Conservation (phyloP, 2,329 filamentous ascomycete genomes). For the Aspergillus ustus region DNA sequence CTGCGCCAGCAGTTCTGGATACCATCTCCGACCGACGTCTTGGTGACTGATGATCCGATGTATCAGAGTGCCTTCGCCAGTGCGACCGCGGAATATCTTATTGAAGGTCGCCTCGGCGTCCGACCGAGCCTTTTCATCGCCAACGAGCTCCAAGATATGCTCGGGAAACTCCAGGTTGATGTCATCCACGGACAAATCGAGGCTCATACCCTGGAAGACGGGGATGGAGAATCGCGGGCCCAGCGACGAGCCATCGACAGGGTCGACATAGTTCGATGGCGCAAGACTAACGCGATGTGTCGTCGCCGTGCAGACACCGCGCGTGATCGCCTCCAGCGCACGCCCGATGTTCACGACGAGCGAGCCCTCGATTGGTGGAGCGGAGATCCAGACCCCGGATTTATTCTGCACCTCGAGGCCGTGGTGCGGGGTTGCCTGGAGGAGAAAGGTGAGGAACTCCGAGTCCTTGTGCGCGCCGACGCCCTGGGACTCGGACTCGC, state of each 20-base stretch:
- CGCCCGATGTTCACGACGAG: conserved; percentile 56
- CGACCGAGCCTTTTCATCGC: conserved; percentile 38
- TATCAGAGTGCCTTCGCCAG: conserved; percentile 40
- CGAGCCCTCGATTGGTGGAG: conserved; percentile 48
- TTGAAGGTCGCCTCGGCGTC: conserved; percentile 45
- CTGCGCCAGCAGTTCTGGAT: conserved; percentile 38
- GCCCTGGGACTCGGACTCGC: conserved; percentile 40
- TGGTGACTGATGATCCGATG: conserved; percentile 44
- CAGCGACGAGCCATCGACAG: conserved; percentile 24
- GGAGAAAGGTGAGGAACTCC: conserved; percentile 55
- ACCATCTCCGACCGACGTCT: conserved; percentile 43
- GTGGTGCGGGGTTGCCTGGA: conserved; percentile 48
- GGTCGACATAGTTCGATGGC: conserved; percentile 33
- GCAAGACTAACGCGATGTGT: conserved; percentile 41
- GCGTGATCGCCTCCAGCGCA: conserved; percentile 40
- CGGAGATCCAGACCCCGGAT: conserved; percentile 51
- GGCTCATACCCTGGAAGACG: conserved; percentile 42
- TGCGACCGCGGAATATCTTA: conserved; percentile 34
- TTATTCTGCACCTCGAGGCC: conserved; percentile 57
- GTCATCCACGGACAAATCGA: conserved; percentile 37
- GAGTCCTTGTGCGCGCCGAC: conserved; percentile 55
- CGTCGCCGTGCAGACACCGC: conserved; percentile 42
- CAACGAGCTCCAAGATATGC: conserved; percentile 36
- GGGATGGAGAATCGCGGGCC: conserved; percentile 43
- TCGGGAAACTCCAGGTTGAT: conserved; percentile 35